Conservation (phyloP, 1,284 basidiomycete genomes). For the Kwoniella shivajii region DNA sequence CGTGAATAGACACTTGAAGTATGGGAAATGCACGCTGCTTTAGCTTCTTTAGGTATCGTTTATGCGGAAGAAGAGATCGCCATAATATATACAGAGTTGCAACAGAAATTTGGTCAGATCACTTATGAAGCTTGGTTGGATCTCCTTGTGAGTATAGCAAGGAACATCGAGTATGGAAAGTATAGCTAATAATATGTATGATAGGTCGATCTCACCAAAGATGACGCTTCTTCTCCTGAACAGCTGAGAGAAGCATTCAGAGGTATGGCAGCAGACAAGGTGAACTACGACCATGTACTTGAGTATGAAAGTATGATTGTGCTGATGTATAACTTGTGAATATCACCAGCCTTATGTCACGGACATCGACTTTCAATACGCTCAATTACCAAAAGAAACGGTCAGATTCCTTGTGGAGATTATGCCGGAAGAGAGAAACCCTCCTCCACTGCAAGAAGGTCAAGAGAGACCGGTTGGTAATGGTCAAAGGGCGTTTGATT, state of each 20-base stretch:
- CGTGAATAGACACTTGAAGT: constrained; percentile 65
- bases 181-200: not conserved
- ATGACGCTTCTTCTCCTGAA: constrained; percentile 82
- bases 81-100: constrained; percentile 80
- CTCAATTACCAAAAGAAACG: constrained; percentile 75
- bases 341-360: constrained; percentile 77
- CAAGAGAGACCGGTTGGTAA: constrained; percentile 9
- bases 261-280: constrained; percentile 88
- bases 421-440: constrained; percentile 46
- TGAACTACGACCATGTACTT: constrained; percentile 44
- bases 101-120: constrained; percentile 81
- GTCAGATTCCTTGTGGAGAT: constrained; percentile 73
- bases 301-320: not conserved
- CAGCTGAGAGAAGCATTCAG: constrained; percentile 93
- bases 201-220: constrained; percentile 92
- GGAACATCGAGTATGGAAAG: too few relatives aligned
- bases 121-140: constrained; percentile 95
- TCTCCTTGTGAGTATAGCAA: constrained; percentile 67
- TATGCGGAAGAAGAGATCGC: constrained; percentile 89
- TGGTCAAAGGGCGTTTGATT: constrained; percentile 37
- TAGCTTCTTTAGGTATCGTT: constrained; percentile 91
- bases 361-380: constrained; percentile 85
- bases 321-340: not conserved
- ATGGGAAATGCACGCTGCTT: constrained; percentile 85
- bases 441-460: constrained; percentile 20